Evolutionary conservation across 169 alveolate genomes (phyloP), one percentile per base, ranked within the genome.

Genomic region (Toxoplasma gondii): DNA sequence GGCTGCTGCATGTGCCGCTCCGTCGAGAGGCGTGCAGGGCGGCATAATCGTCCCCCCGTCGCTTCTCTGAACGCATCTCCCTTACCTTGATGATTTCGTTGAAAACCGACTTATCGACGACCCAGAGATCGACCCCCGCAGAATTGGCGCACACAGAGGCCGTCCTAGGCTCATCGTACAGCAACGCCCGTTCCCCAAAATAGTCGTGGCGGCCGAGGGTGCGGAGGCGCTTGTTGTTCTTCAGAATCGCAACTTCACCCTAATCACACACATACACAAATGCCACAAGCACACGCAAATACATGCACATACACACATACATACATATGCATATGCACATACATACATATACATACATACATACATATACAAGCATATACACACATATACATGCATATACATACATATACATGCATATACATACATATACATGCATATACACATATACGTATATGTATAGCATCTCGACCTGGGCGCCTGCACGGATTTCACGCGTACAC

Each of bases 141-240:
- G 96, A 94, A 88, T 95, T 96, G 49, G 97, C 95, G 91, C 97
- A 97, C 64, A 98, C 99, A 10, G 99, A 97, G n/a, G 99, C 99
- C 5, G 98, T 95, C 70, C 99, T 94, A 49, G 97, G 97, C 95
- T 98, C 99, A 88, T 98, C 98, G 84, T 97, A 98, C 83, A 99
- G 95, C 38, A 99, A 94, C 16, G 99, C 98, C 78, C 99, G 96
- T 91, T 99, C 99, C 19, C 99, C 99, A 94, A 99, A 99, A 94
- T 98, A 99, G 95, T 98, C 99, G 87, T 98, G 97, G 83, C 97
- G 98, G 38, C 98, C 98, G 54, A 92, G 69, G 24, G 98, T 98
- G 54, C 99, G 95, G 54, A 99, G 94, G 67, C 97, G 95, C 92
- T 96, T 97, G 67, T 97, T 97, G 83, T 97, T 95, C 95, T 97